Conservation (phyloP, 2,329 filamentous ascomycete species). For the Teratosphaeria gauchensis region DNA sequence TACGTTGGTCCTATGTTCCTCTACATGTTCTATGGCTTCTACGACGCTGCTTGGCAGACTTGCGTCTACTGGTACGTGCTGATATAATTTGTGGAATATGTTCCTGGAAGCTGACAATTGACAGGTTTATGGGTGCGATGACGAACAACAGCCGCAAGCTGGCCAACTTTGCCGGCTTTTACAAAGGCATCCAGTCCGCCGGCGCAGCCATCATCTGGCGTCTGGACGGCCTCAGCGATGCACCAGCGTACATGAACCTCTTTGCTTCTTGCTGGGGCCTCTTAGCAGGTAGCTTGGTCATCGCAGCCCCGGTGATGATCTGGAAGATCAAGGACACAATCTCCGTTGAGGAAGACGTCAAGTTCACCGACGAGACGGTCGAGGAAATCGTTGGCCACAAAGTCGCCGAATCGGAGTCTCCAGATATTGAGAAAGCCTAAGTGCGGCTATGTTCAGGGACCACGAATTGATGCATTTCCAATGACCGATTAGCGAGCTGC, state of each 20-base stretch:
- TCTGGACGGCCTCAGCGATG: slow-evolving; percentile 48
- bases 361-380: slow-evolving; percentile 73
- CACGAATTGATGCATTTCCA: neutral
- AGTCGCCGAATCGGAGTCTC: neutral
- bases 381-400: slow-evolving; percentile 48
- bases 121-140: slow-evolving; percentile 79
- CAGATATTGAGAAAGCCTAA: slow-evolving; percentile 4
- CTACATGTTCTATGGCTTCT: slow-evolving; percentile 85
- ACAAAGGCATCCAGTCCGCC: slow-evolving; percentile 85
- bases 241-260: slow-evolving; percentile 56
- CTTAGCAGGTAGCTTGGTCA: slow-evolving; percentile 60
- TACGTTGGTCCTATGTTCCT: slow-evolving; percentile 77
- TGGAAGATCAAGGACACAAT: slow-evolving; percentile 73
- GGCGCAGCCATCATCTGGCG: slow-evolving; percentile 69
- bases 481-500: neutral
- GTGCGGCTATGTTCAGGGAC: neutral
- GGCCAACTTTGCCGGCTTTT: slow-evolving; percentile 84
- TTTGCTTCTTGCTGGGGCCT: slow-evolving; percentile 71
- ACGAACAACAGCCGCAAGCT: slow-evolving; percentile 88
- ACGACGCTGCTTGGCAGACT: slow-evolving; percentile 84
- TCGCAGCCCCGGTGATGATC: slow-evolving; percentile 71
- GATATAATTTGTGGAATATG: neutral
- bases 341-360: slow-evolving; percentile 69
- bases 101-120: neutral
- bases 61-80: slow-evolving; percentile 67